Base-by-base conservation (phyloP, 768 basidiomycete species). In the Lentinula lateritia region DNA sequence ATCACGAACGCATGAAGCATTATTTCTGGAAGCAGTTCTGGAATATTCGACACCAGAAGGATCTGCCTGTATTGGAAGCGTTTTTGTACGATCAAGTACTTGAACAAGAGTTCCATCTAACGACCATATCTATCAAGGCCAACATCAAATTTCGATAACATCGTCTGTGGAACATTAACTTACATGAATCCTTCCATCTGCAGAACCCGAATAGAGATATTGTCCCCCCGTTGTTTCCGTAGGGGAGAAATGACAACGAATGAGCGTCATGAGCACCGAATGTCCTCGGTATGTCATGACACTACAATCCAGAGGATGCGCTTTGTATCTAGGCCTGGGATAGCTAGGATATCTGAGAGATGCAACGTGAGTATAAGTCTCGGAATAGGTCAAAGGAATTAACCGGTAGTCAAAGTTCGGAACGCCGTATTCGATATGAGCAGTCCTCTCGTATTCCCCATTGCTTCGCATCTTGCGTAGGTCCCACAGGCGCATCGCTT, bases 231-330 rank as follows among this genome's bases (percentile, higher is more conserved):
- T 99, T 5, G 93, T 94, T 71, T 94, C 90, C 5, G 80, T 79
- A 20, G 97, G 97, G 66, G 93, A 95, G 75, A 98, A 99, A 75
- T 98, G 90, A 71, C 95, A 98, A 60, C 97, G 83, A 66, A 99
- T 97, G 60, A 99, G 83, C 0, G 97, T 99, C 46, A 89, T 83
- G 46, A 96, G 74, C 23, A 98, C 93, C 10, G 85, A 78, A 70
- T 98, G 97, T 1, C 97, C 97, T 46, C 92, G 83, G 72, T 93
- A 99, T 1, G 92, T 90, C 95, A 96, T 96, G 38, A 98, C 88
- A 66, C 92, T 95, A 70, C 93, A 94, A 68, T 98, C 95, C 61
- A 81, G 76, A 6, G 94, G 96, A 73, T 95, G 95, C 10, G 87
- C 85, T 13, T 72, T 66, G 65, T 75, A 78, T 63, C 72, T 78